Evolutionary conservation across 352 stramenopile species (phyloP).

Genomic region (Pythium phragmiticola): DNA sequence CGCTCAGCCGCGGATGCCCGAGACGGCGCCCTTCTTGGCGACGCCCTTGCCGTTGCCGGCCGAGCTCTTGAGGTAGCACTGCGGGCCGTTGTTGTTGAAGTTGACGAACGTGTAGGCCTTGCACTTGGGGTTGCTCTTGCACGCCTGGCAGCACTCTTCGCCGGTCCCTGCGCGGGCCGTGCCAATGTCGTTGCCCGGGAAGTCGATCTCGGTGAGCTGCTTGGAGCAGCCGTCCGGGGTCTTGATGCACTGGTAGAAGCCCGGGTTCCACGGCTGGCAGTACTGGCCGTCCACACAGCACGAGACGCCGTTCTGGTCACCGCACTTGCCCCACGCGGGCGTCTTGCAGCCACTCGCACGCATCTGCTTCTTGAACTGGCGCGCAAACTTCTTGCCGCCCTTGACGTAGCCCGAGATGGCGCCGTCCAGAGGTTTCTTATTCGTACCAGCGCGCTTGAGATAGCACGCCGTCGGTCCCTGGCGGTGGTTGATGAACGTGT

Average conservation of each 20-base stretch:
- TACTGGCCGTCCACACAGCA: constrained; percentile 28
- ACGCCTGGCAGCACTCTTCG: constrained; percentile 43
- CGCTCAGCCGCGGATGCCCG: constrained; percentile 10
- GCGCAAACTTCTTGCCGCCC: constrained; percentile 8
- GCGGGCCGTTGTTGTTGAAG: constrained; percentile 41
- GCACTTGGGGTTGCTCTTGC: constrained; percentile 35
- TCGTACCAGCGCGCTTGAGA: constrained; percentile 4
- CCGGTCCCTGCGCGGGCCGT: constrained; percentile 37
- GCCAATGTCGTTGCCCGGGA: constrained; percentile 47
- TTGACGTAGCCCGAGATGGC: constrained; percentile 15
- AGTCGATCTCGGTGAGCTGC: constrained; percentile 42
- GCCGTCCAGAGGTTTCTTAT: neutral
- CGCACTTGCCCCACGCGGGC: constrained; percentile 12
- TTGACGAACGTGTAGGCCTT: constrained; percentile 64
- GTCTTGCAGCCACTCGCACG: neutral
- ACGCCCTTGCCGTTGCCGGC: constrained; percentile 6
- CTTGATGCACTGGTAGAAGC: constrained; percentile 52
- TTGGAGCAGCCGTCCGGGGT: constrained; percentile 29
- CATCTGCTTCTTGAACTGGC: constrained; percentile 1
- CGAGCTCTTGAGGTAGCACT: constrained; percentile 52
- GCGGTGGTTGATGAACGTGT: constrained; percentile 37
- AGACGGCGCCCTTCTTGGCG: constrained; percentile 44
- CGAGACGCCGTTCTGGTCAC: neutral
- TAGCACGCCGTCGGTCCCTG: constrained; percentile 7
- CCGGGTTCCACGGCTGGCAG: constrained; percentile 31